A percentile compares a stretch with the other conserved stretches of the same genome.
These are phyloP conservation scores for Hordeum pubiflorum DNA, from an alignment of 202 grass and related monocot genomes.

Conservation along the genomic window DNA sequence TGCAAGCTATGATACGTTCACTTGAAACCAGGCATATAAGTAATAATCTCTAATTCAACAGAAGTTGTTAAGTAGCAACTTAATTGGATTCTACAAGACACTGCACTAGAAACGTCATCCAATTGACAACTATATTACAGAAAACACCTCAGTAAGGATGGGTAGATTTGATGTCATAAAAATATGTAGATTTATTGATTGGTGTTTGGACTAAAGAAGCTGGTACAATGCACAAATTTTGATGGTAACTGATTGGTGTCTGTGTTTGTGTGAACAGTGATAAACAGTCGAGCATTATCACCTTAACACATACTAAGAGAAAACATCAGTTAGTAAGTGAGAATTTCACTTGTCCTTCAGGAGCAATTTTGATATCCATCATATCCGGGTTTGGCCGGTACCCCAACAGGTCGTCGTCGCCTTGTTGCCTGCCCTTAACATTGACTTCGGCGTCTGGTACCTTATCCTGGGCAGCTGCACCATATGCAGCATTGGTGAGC, in stretches of 20 bases:
- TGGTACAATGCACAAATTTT: background rate
- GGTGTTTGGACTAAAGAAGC: background rate
- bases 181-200: background rate
- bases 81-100: background rate
- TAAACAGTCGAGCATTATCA: background rate
- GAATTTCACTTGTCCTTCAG: constrained; percentile 3
- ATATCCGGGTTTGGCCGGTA: constrained; percentile 60
- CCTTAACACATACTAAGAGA: background rate
- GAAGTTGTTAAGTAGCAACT: background rate
- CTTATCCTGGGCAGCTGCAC: constrained; percentile 31
- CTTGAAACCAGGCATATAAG: background rate
- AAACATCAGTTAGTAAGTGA: background rate
- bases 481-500: constrained; percentile 55
- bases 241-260: background rate
- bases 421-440: constrained; percentile 24
- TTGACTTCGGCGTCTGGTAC: constrained; percentile 18
- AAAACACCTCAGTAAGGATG: background rate
- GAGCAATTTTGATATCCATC: constrained; percentile 37
- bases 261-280: too few relatives aligned
- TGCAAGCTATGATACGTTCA: background rate
- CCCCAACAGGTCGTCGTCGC: constrained; percentile 55
- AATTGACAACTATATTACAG: background rate
- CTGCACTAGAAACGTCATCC: background rate
- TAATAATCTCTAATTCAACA: background rate
- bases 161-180: background rate